Percentiles rank a stretch among this genome's conserved stretches.
phyloP scores from a whole-genome alignment of 1,284 basidiomycete genomes.

The Irpex lacteus region DNA sequence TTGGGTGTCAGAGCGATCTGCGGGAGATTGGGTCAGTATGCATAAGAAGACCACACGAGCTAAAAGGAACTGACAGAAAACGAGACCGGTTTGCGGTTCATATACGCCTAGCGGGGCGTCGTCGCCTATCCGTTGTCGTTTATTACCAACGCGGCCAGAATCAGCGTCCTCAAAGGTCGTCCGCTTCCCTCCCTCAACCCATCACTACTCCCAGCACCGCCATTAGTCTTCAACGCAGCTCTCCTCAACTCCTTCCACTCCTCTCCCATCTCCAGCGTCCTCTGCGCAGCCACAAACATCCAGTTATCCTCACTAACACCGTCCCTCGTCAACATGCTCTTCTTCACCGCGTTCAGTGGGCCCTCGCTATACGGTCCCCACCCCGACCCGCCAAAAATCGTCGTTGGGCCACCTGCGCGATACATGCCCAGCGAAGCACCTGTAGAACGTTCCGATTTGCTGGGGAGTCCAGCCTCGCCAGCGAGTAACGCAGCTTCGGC shows the following conservation, averaged over 20 bases:
- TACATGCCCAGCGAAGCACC: constrained; percentile 59
- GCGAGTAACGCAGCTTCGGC: constrained; percentile 44
- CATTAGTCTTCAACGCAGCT: constrained; percentile 50
- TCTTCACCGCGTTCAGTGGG: constrained; percentile 74
- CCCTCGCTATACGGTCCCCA: constrained; percentile 84
- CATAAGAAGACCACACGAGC: constrained; percentile 5
- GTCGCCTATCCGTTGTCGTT: constrained; percentile 27
- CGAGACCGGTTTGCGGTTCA: constrained; percentile 68
- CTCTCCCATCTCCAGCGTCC: constrained; percentile 58
- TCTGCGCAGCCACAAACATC: constrained; percentile 78
- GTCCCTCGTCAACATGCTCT: constrained; percentile 65
- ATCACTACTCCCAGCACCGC: constrained; percentile 28
- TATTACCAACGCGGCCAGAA: constrained; percentile 17
- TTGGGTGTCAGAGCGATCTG: constrained; percentile 73
- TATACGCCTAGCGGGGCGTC: constrained; percentile 58
- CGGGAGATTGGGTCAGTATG: constrained; percentile 10
- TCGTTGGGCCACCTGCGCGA: constrained; percentile 82
- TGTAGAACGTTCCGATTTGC: constrained; percentile 29
- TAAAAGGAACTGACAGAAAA: constrained; percentile 53
- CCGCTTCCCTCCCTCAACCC: constrained; percentile 23
- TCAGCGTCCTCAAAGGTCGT: constrained; percentile 25
- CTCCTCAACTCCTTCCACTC: constrained; percentile 63
- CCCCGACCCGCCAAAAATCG: constrained; percentile 80
- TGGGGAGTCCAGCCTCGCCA: constrained; percentile 34
- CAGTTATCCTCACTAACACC: constrained; percentile 85